Evolutionary conservation across 257 asterid genomes (phyloP).

Genomic region (Solanum infundibuliforme): DNA sequence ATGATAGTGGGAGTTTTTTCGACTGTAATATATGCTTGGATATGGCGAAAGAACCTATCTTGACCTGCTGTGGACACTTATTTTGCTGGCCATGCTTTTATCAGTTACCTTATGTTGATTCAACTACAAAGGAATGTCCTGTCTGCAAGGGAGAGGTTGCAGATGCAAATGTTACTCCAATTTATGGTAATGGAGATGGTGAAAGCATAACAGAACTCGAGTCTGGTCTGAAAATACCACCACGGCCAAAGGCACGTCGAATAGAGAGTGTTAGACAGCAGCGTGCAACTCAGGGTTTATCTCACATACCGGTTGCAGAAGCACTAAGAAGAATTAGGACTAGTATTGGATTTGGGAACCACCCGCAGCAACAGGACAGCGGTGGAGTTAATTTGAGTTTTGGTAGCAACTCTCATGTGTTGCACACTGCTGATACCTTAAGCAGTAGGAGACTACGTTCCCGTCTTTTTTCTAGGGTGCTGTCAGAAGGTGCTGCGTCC

Average conservation of each 20-base stretch:
- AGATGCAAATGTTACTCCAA: conserved; percentile 29
- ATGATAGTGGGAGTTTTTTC: conserved; percentile 32
- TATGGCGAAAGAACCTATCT: conserved; percentile 35
- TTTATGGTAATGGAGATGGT: conserved; percentile 37
- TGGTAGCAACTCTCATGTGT: conserved; percentile 13
- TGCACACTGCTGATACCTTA: conserved; percentile 19
- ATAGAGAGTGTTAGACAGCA: conserved; percentile 43
- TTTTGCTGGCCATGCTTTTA: conserved; percentile 55
- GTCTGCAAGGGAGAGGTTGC: conserved; percentile 48
- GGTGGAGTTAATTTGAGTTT: conserved; percentile 7
- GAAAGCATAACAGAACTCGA: conserved; percentile 14
- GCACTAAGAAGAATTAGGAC: conserved; percentile 45
- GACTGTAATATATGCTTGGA: conserved; percentile 38
- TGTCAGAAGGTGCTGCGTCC: conserved; percentile 70
- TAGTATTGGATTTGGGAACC: conserved; percentile 30
- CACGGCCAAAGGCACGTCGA: conserved; percentile 46
- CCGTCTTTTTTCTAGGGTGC: conserved; percentile 53
- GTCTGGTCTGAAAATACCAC: conserved; percentile 28
- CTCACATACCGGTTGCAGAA: conserved; percentile 42
- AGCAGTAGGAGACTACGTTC: conserved; percentile 33
- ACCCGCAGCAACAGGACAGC: conserved; percentile 17
- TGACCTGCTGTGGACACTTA: conserved; percentile 52
- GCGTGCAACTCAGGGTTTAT: conserved; percentile 20
- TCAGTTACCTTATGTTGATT: conserved; percentile 35
- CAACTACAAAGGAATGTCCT: conserved; percentile 41